These are phyloP conservation scores for Corylus avellana DNA, from an alignment of 306 rosid genomes.

Conservation along the genomic window DNA sequence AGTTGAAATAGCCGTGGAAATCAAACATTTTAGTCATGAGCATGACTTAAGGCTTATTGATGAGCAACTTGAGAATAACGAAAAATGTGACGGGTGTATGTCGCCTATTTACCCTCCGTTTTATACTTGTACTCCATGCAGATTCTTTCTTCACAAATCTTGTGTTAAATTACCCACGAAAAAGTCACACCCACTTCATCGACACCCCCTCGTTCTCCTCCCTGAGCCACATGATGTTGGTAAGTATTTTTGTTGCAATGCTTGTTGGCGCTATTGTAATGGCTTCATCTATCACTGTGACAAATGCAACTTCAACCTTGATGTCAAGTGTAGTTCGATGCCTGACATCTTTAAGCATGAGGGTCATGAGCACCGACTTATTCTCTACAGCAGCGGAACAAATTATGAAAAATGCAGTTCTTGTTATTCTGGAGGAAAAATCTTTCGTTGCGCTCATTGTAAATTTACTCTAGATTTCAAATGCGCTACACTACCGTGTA, in stretches of 20 bases:
- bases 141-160: not conserved
- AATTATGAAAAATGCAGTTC: not conserved
- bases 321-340: not conserved
- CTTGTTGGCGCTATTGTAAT: fast-evolving
- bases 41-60: not conserved
- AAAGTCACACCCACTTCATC: not conserved
- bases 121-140: not conserved
- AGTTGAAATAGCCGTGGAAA: not conserved
- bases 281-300: not conserved
- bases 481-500: not conserved
- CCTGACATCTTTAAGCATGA: not conserved
- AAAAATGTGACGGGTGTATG: not conserved
- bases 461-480: not conserved
- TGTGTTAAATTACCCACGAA: not conserved
- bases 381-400: not conserved
- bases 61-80: too few relatives aligned
- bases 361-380: not conserved
- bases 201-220: not conserved
- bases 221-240: fast-evolving
- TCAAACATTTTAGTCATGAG: not conserved
- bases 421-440: not conserved
- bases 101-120: not conserved
- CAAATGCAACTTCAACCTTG: not conserved
- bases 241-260: fast-evolving
- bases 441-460: not conserved